phyloP scores from a whole-genome alignment of 1,284 basidiomycete species.

The Fomitopsis betulina region DNA sequence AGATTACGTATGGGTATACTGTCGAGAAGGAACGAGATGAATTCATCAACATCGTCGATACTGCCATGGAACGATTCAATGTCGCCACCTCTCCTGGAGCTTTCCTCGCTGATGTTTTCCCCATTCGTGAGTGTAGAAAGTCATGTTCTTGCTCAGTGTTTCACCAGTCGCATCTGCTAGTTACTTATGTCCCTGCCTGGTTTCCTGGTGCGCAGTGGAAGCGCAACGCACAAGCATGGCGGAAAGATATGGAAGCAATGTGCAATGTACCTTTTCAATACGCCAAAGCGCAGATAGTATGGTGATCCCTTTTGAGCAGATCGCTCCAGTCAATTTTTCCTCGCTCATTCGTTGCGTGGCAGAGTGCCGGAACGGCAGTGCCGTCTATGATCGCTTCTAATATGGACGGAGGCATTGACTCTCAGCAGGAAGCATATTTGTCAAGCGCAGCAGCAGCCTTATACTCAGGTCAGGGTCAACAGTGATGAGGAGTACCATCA shows the following conservation, averaged over 20 bases:
- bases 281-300: slow-evolving; percentile 23
- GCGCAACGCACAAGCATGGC: slow-evolving; percentile 14
- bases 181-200: slow-evolving; percentile 24
- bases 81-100: slow-evolving; percentile 21
- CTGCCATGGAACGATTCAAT: slow-evolving; percentile 25
- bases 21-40: slow-evolving; percentile 26
- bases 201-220: slow-evolving; percentile 25
- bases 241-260: slow-evolving; percentile 17
- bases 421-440: slow-evolving; percentile 20
- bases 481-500: not conserved
- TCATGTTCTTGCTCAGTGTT: not conserved
- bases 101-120: slow-evolving; percentile 29
- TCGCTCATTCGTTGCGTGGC: not conserved
- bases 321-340: no score
- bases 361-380: slow-evolving; percentile 24
- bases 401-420: slow-evolving; percentile 19
- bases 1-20: slow-evolving; percentile 32
- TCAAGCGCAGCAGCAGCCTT: slow-evolving; percentile 26
- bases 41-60: slow-evolving; percentile 28
- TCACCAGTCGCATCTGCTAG: not conserved
- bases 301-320: no score
- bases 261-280: slow-evolving; percentile 22
- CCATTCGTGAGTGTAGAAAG: slow-evolving; percentile 18
- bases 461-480: slow-evolving; percentile 18
- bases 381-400: slow-evolving; percentile 22